Base-by-base conservation (phyloP, 768 basidiomycete genomes). In the Leucosporidium yakuticum region DNA sequence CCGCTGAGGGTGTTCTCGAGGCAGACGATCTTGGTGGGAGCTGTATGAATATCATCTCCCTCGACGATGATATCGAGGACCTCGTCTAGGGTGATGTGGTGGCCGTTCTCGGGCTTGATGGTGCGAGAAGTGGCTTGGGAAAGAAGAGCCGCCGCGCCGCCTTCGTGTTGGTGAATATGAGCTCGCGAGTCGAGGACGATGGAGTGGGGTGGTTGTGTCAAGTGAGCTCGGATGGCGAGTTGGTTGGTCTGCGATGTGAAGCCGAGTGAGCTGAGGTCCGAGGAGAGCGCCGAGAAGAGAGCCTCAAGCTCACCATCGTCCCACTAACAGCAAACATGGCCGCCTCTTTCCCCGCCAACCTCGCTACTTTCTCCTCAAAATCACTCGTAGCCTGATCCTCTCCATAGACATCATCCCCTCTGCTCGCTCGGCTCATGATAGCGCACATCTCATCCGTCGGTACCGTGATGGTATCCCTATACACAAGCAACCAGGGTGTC, bases 1-100 rank as follows among this genome's bases (percentile, higher is more conserved):
- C 95, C 95, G 63, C 90, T 87, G 44, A 99, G 83, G 1, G 95
- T 96, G 78, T 99, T 99, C 80, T 99, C 95, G 4, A 97, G 80
- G 12, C 86, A 85, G 67, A 98, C 86, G 51, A 98, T 80, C 73
- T 86, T 83, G 0, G 95, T 97, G 4, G 90, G 90, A 6, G 90
- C 88, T 69, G 86, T 88, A 74, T 77, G 76, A 55, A 76, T 75
- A 60, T 74, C 60, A 64, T 76, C 71, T 34, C 69, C 70, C 17
- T 59, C 64, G 55, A 57, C 32, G 62, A 73, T 49, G 48, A 55
- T 21, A 64, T 64, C 63, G 70, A 31, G 19, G 27, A 63, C 60
- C 34, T 59, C 56, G 53, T 75, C 39, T 44, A 69, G 83, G 0
- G 89, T 94, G 17, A 96, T 80, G 79, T 96, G 88, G 76, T 87